Base-by-base conservation (phyloP, 129 eudicot species). In the Rutidosis leptorrhynchoides region DNA sequence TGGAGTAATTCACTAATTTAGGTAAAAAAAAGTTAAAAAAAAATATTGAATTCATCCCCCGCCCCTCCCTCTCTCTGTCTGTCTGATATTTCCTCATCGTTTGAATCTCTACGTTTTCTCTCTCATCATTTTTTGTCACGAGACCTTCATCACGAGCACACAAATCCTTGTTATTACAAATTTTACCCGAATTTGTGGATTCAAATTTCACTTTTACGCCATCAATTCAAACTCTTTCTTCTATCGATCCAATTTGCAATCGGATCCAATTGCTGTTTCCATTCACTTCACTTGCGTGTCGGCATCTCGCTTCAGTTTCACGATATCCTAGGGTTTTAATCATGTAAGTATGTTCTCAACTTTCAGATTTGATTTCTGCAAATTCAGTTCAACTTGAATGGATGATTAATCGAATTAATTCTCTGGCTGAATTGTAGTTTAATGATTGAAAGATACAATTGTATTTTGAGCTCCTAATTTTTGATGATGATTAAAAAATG, bases 41-140 rank as follows among this genome's bases (percentile, higher is more conserved):
- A 81, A 62, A 81, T 76, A 72, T 81, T 77, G 81, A 83, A 83
- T 79, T 79, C 75, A 62, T 71, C 81, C 77, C 84, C 87, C 84
- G 84, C 87, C 77, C 54, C 81, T 45, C 79, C 37, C 76, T 64
- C 76, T 30, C 73, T 49, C 60, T 48, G 46, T 76, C 62, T 63
- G 21, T 54, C 57, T 64, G 55, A 53, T 76, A 59, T 68, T 62
- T 74, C 65, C 27, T 67, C 74, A 60, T 74, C 80, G 83, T 78
- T 82, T 66, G 78, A 80, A 82, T 82, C 87, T 74, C 78, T 78
- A 72, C 78, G 64, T 64, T 82, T 74, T 78, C 68, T 64, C 75
- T 74, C 79, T 73, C 83, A 42, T 67, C 67, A 28, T 54, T 49
- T n/a, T n/a, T 20, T 46, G 51, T 58, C 72, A 74, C 69, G 62